Base-by-base conservation (phyloP, 2,329 filamentous ascomycete genomes). In the Trichothecium sympodiale region DNA sequence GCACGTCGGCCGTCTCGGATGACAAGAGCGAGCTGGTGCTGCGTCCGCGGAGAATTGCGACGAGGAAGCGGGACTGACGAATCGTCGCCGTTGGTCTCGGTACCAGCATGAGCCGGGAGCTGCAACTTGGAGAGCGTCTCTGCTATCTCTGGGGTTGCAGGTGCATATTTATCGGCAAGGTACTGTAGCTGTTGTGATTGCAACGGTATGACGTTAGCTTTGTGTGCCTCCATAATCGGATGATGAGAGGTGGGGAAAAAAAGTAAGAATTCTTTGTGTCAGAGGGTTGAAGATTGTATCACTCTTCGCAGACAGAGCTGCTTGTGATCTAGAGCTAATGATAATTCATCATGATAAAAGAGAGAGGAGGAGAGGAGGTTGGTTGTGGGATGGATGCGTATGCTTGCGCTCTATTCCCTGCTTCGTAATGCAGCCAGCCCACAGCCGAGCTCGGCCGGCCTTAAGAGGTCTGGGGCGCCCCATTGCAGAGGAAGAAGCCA, bases 281-380 rank as follows among this genome's bases (percentile, higher is more conserved):
- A 37, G 35, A 37, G 17, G 35, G 29, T 37, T 30, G 17, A 29
- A 27, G 18, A 55, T 53, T 45, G 55, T 74, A 59, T 82, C 77
- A 65, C 69, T 83, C 80, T 74, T 60, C 53, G 57, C 56, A 59
- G 46, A 47, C 45, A 41, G 39, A 42, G 69, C 64, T 73, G 69
- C 77, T 84, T 71, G 69, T 80, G 80, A 83, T 85, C 81, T 85
- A 85, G 81, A 86, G 81, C 81, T 85, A 84, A 81, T 55, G 54
- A 41, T 57, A 51, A 50, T 52, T 61, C 58, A 61, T 61, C 57
- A 61, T 55, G 44, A 35, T 37, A 29, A 33, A 29, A 25, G 39
- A 14, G 15, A 25, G 33, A n/a, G 16, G 38, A 36, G 48, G 32
- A 36, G 34, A 25, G 33, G 15, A 29, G 23, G 17, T 36, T 36